Base-by-base conservation (phyloP, 768 basidiomycete genomes). In the Xerocomellus intermedius region DNA sequence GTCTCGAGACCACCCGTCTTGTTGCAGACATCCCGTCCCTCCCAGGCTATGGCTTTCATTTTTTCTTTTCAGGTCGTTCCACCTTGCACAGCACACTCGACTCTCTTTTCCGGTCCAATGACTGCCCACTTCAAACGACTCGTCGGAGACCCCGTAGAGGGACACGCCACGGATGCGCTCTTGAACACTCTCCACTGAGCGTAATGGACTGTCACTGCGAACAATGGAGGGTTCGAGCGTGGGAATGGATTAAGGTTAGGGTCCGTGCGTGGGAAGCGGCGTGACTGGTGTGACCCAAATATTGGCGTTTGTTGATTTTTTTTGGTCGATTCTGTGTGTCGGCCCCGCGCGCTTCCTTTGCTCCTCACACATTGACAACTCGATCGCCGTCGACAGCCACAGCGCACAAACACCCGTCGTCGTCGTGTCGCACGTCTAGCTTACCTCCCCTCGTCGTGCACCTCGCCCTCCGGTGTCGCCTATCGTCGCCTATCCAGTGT, bases 321-420 rank as follows among this genome's bases (percentile, higher is more conserved):
- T 71, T 70, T 56, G 71, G 64, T 66, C 65, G 68, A 72, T 69
- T 71, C 69, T 72, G 68, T 52, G 68, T 50, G 71, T 76, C 76
- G 75, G 74, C 72, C 73, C 70, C 74, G 73, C 69, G 71, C 75
- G 72, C 73, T 76, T 74, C 73, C 72, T 74, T 70, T 71, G 58
- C 66, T 70, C 75, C 70, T 75, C 73, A 69, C 75, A 71, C 69
- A 62, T 70, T 71, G 69, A 71, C 69, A 67, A 73, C 73, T 76
- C 70, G 75, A 79, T 77, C 79, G 74, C 73, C 77, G 73, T 71
- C 74, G 77, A 75, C 74, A 66, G 62, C 72, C 70, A 68, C 77
- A 75, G 73, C 74, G 76, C 71, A 69, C 71, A 68, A 70, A 66
- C 67, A 64, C 68, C 65, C 66, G 60, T 69, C 71, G 70, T 71